Conservation (phyloP, 2,329 filamentous ascomycete species). For the Cladosporium phlei region DNA sequence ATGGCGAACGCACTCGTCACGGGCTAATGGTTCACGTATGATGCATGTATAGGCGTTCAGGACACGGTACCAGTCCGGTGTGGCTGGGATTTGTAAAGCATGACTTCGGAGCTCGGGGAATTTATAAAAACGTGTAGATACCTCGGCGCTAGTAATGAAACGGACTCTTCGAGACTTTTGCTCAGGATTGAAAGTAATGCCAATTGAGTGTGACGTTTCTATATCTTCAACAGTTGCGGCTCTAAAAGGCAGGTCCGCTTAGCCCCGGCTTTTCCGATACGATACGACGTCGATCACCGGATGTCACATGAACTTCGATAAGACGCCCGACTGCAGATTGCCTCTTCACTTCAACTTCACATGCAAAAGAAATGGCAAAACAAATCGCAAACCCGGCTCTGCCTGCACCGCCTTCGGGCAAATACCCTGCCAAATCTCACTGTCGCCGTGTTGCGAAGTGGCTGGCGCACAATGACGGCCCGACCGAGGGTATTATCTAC, state of each 20-base stretch:
- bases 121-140: conserved; percentile 2
- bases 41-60: conserved; percentile 9
- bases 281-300: too few relatives aligned
- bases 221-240: too few relatives aligned
- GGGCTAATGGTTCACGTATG: background rate
- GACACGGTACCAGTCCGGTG: conserved; percentile 6
- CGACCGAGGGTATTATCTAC: conserved; percentile 71
- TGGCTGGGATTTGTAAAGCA: conserved; percentile 9
- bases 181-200: too few relatives aligned
- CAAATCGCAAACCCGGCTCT: conserved; percentile 33
- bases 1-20: background rate
- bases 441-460: conserved; percentile 76
- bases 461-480: conserved; percentile 62
- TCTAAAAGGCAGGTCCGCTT: too few relatives aligned
- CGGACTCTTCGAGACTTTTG: too few relatives aligned
- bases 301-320: too few relatives aligned
- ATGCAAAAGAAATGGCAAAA: conserved; percentile 21
- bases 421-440: conserved; percentile 82
- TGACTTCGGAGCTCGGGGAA: background rate
- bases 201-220: too few relatives aligned
- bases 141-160: too few relatives aligned
- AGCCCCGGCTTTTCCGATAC: background rate
- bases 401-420: conserved; percentile 39
- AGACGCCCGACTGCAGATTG: too few relatives aligned
- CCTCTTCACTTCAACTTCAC: too few relatives aligned